phyloP scores from a whole-genome alignment of 306 rosid genomes.

The Crotalaria pallida region DNA sequence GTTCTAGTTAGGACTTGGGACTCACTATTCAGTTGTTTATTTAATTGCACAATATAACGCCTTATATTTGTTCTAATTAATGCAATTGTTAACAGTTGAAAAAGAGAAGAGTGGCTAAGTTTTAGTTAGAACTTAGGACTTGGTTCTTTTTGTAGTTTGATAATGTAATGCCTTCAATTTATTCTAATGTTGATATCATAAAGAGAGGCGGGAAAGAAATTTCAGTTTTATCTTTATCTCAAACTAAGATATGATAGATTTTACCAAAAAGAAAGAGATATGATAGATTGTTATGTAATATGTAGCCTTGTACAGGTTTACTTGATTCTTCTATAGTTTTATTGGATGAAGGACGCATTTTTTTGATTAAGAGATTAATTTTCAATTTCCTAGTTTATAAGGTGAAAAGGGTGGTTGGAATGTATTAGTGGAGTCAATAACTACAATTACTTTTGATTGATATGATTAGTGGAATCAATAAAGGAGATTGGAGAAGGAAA shows the following conservation, averaged over 20 bases:
- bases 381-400: background rate
- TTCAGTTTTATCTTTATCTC: constrained; percentile 1
- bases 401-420: background rate
- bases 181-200: background rate
- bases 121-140: constrained; percentile 35
- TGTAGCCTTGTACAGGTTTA: constrained; percentile 2
- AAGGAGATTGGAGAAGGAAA: too few relatives aligned
- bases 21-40: background rate
- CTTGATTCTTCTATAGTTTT: background rate
- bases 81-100: constrained; percentile 21
- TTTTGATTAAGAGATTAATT: background rate
- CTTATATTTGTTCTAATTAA: background rate
- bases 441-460: background rate
- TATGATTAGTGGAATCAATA: too few relatives aligned
- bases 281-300: background rate
- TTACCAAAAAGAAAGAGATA: too few relatives aligned
- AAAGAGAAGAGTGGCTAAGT: constrained; percentile 90
- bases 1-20: constrained; percentile 43
- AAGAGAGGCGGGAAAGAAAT: background rate
- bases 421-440: background rate
- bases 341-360: background rate
- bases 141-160: background rate
- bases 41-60: background rate
- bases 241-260: background rate
- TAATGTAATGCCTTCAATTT: constrained; percentile 11